Conservation (phyloP, 1,139 yeast species). For the Yamadazyma mexicana region DNA sequence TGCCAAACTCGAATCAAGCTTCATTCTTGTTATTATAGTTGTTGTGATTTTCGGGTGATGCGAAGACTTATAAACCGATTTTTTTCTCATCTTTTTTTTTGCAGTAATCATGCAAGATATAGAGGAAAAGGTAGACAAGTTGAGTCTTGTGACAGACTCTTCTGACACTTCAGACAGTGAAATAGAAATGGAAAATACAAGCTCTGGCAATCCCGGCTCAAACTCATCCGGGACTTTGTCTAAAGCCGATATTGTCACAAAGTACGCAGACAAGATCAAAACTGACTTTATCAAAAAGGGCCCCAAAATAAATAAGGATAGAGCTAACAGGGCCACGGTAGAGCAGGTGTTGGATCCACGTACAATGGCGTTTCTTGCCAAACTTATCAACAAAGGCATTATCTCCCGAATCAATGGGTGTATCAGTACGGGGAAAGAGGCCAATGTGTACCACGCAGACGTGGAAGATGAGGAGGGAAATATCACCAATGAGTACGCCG, state of each 20-base stretch:
- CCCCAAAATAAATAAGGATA: slow-evolving; percentile 65
- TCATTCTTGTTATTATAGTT: background rate
- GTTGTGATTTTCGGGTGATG: background rate
- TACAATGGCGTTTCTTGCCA: slow-evolving; percentile 79
- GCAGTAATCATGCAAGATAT: background rate
- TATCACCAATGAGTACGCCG: slow-evolving; percentile 64
- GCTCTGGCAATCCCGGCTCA: too few species aligned
- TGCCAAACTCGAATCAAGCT: slow-evolving; percentile 3
- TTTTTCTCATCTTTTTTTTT: background rate
- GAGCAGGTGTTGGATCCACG: slow-evolving; percentile 96
- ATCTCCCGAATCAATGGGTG: slow-evolving; percentile 90
- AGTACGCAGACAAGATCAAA: slow-evolving; percentile 63
- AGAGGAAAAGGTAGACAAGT: slow-evolving; percentile 1
- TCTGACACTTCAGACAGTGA: slow-evolving; percentile 3
- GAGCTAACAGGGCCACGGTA: slow-evolving; percentile 92
- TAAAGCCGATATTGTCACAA: slow-evolving; percentile 60
- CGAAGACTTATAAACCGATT: slow-evolving; percentile 4
- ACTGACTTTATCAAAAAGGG: slow-evolving; percentile 61
- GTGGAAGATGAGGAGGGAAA: slow-evolving; percentile 53
- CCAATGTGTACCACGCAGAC: slow-evolving; percentile 93
- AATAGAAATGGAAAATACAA: slow-evolving; percentile 10
- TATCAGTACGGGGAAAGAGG: slow-evolving; percentile 95
- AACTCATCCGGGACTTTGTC: slow-evolving; percentile 22
- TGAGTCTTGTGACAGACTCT: too few species aligned
- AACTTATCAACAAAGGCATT: slow-evolving; percentile 78